Base-by-base conservation (phyloP, 1,284 basidiomycete genomes). In the Ustanciosporium gigantosporum region DNA sequence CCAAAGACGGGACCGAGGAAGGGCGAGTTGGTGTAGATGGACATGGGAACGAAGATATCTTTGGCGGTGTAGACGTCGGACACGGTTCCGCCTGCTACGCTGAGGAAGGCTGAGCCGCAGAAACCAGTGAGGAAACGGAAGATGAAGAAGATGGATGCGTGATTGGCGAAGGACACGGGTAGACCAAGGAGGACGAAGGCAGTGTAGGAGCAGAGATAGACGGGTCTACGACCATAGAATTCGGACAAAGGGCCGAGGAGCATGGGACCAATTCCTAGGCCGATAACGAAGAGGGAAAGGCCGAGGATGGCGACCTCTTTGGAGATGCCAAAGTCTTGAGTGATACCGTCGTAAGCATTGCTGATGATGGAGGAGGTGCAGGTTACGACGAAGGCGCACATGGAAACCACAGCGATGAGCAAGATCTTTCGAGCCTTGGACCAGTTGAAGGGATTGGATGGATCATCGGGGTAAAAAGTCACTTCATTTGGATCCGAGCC, bases 301-400 rank as follows among this genome's bases (percentile, higher is more conserved):
- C 83, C 82, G 11, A 91, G 82, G 77, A 88, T 85, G 2, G 90
- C 86, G 57, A 90, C 86, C 56, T 85, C 83, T 24, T 82, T 81
- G 2, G 83, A 81, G 25, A 89, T 82, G 46, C 82, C 78, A 56
- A 89, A 88, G 8, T 86, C 83, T 16, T 70, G 55, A 31, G 84
- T 81, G 31, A 70, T 59, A 31, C 74, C 71, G 9, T 67, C 68
- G 55, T 73, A 78, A 9, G 68, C 74, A 21, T 46, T 59, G 31
- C 50, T 41, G 39, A 68, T 62, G 48, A 73, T 62, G 29, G 52
- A 59, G 3, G 66, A 68, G 9, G 66, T 49, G 42, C 43, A 49
- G 17, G 70, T 73, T 22, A 70, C 68, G 41, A 58, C 65, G 17
- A 68, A 56, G 4, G 56, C 46, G n/a, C 57, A 56, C 6, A 52